phyloP scores from a whole-genome alignment of 768 basidiomycete genomes.

The Austroboletus festivus region DNA sequence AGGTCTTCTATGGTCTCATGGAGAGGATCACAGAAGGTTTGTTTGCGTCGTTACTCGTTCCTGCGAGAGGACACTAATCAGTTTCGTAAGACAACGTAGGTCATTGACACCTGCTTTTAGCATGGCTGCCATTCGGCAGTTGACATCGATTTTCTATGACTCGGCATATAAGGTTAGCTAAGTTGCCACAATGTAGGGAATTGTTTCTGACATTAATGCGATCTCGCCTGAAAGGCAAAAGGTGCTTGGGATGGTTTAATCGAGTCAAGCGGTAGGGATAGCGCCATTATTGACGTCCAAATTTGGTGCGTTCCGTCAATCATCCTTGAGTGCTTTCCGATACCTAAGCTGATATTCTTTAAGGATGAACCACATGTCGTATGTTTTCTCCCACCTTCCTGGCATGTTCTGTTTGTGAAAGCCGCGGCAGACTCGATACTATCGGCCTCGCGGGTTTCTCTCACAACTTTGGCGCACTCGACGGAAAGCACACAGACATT shows the following conservation, averaged over 20 bases:
- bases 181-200: not conserved
- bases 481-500: not conserved
- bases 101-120: constrained; percentile 17
- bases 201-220: not conserved
- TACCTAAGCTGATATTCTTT: not conserved
- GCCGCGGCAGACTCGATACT: not conserved
- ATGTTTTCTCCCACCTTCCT: not conserved
- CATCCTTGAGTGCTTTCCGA: not conserved
- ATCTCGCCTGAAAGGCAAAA: not conserved
- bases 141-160: not conserved
- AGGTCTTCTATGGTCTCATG: not conserved
- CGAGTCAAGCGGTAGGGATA: constrained; percentile 10
- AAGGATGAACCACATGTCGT: not conserved
- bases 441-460: not conserved
- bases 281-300: constrained; percentile 35
- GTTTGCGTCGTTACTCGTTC: not conserved
- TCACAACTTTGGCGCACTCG: not conserved
- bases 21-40: constrained; percentile 1
- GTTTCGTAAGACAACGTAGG: constrained; percentile 12
- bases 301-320: constrained; percentile 20
- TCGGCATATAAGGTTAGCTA: not conserved
- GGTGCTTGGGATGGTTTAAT: constrained; percentile 29
- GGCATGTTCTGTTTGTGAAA: not conserved
- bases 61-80: not conserved
- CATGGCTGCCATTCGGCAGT: not conserved